Evolutionary conservation across 805 yeast species (phyloP).

Genomic region (Metschnikowia shivogae): DNA sequence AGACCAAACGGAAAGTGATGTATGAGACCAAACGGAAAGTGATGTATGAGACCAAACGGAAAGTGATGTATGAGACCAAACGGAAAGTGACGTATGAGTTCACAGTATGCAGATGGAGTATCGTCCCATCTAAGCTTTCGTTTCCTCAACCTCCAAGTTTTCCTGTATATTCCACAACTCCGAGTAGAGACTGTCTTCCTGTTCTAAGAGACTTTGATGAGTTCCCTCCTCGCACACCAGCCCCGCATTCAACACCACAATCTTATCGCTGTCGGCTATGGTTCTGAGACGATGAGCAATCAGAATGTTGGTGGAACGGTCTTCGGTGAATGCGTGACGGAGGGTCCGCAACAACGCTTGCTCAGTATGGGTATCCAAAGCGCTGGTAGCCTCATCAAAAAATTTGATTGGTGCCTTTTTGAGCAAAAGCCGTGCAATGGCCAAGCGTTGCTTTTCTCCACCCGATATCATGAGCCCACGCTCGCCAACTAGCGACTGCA

Average conservation of each 20-base stretch:
- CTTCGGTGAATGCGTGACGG: slow-evolving; percentile 51
- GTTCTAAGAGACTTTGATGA: slow-evolving; percentile 57
- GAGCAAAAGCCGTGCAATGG: slow-evolving; percentile 84
- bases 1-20: background rate
- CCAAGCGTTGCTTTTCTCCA: slow-evolving; percentile 96
- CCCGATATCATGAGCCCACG: slow-evolving; percentile 99
- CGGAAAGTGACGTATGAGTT: no score
- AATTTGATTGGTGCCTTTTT: slow-evolving; percentile 87
- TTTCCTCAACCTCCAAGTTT: slow-evolving; percentile 50
- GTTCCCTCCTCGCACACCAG: slow-evolving; percentile 83
- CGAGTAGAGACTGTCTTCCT: slow-evolving; percentile 60
- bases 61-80: background rate
- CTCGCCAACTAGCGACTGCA: slow-evolving; percentile 87
- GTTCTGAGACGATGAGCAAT: slow-evolving; percentile 94
- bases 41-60: background rate
- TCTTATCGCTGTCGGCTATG: slow-evolving; percentile 90
- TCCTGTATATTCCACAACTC: slow-evolving; percentile 94
- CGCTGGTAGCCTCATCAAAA: slow-evolving; percentile 96
- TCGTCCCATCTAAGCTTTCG: slow-evolving; percentile 1
- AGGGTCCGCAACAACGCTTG: slow-evolving; percentile 77
- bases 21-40: background rate
- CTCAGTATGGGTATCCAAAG: slow-evolving; percentile 95
- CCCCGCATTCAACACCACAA: slow-evolving; percentile 80
- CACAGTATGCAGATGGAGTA: no score
- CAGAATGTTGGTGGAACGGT: slow-evolving; percentile 72